Conservation (phyloP, 2,329 filamentous ascomycete species). For the Triangularia verruculosa region DNA sequence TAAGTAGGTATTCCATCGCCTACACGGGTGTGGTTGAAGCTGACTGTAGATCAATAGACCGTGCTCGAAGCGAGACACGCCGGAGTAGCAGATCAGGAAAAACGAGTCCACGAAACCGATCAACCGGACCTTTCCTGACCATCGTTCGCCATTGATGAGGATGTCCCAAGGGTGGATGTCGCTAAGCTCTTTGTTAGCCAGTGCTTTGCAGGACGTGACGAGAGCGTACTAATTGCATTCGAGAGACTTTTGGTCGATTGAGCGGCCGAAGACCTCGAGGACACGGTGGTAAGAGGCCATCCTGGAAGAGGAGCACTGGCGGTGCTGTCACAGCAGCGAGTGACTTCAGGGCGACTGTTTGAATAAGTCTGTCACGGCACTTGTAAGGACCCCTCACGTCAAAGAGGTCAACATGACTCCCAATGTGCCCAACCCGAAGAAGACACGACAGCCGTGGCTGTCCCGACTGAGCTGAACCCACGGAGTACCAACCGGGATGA, state of each 20-base stretch:
- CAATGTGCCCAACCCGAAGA: too few relatives aligned
- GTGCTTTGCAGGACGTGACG: background rate
- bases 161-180: constrained; percentile 37
- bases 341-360: background rate
- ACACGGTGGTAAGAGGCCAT: constrained; percentile 37
- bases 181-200: constrained; percentile 13
- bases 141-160: constrained; percentile 32
- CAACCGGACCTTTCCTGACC: constrained; percentile 34
- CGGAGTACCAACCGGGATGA: background rate
- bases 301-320: background rate
- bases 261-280: constrained; percentile 32
- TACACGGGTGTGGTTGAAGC: constrained; percentile 3
- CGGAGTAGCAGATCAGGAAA: constrained; percentile 35
- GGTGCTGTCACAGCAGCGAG: background rate
- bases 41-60: constrained; percentile 33
- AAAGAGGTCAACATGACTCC: too few relatives aligned
- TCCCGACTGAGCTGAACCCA: background rate
- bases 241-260: constrained; percentile 32
- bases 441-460: background rate
- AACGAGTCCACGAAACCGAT: constrained; percentile 36
- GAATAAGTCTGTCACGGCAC: background rate
- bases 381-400: background rate
- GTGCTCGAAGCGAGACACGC: constrained; percentile 32
- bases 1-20: background rate
- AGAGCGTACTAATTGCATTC: constrained; percentile 33